phyloP scores from a whole-genome alignment of 1,284 basidiomycete species.

The Cutaneotrichosporon sp. region DNA sequence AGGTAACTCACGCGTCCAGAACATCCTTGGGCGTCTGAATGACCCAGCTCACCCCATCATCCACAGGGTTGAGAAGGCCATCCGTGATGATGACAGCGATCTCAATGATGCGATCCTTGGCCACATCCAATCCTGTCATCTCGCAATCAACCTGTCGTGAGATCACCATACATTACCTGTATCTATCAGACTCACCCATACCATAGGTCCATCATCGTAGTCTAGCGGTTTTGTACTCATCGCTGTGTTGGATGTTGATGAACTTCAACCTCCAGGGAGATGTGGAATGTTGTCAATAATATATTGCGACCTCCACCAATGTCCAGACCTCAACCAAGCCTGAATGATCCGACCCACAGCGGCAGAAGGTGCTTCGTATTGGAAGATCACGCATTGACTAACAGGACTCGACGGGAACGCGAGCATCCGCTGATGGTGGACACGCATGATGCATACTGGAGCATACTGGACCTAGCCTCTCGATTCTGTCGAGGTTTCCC shows the following conservation, averaged over 20 bases:
- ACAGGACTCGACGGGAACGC: too few relatives aligned
- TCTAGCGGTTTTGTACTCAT: conserved; percentile 20
- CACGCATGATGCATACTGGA: too few relatives aligned
- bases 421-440: too few relatives aligned
- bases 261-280: too few relatives aligned
- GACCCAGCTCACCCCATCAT: conserved; percentile 53
- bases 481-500: too few relatives aligned
- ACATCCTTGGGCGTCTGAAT: conserved; percentile 51
- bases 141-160: conserved; percentile 50
- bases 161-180: not conserved
- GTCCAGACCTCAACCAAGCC: not conserved
- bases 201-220: conserved; percentile 47
- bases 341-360: too few relatives aligned
- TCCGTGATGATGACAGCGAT: conserved; percentile 55
- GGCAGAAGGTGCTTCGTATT: too few relatives aligned
- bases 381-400: too few relatives aligned
- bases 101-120: conserved; percentile 51
- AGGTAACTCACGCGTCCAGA: conserved; percentile 42
- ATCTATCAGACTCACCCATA: conserved; percentile 36
- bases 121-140: conserved; percentile 52
- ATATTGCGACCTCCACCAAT: not conserved
- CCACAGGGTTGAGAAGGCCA: conserved; percentile 51
- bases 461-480: too few relatives aligned
- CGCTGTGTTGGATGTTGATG: too few relatives aligned
- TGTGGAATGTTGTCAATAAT: too few relatives aligned